Conservation (phyloP, 495 filamentous ascomycete genomes). For the Trypethelium eluteriae region DNA sequence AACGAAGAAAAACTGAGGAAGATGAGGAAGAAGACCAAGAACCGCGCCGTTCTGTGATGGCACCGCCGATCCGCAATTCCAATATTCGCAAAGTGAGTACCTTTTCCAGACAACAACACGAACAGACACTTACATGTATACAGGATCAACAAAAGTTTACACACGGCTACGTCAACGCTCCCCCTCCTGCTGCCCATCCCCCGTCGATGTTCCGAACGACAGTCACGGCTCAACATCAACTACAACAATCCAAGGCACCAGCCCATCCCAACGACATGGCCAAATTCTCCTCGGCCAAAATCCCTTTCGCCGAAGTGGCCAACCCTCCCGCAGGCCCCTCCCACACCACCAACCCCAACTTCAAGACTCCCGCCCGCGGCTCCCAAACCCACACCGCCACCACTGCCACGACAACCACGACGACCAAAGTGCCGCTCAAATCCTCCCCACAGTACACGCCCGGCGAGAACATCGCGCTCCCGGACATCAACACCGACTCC, state of each 20-base stretch:
- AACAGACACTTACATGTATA: conserved; percentile 27
- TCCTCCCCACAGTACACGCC: conserved; percentile 72
- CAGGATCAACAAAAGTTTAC: conserved; percentile 49
- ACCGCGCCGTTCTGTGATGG: conserved; percentile 51
- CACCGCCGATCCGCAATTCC: conserved; percentile 75
- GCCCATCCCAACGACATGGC: conserved; percentile 66
- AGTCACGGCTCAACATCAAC: conserved; percentile 39
- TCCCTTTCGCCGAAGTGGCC: conserved; percentile 67
- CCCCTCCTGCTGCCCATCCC: conserved; percentile 43
- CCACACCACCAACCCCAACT: conserved; percentile 13
- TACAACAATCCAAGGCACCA: conserved; percentile 48
- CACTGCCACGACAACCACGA: conserved; percentile 29
- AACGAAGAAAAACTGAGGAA: conserved; percentile 52
- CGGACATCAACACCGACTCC: conserved; percentile 80
- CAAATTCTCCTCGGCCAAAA: conserved; percentile 77
- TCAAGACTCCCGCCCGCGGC: conserved; percentile 46
- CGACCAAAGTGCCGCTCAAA: conserved; percentile 44
- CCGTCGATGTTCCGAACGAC: conserved; percentile 40
- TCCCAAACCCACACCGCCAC: conserved; percentile 30
- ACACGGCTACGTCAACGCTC: conserved; percentile 53
- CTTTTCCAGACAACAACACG: not conserved
- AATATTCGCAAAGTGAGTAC: conserved; percentile 63
- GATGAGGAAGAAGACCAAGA: conserved; percentile 42
- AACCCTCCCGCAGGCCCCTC: conserved; percentile 26
- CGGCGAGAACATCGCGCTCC: conserved; percentile 74